These are phyloP conservation scores for Dipteronia sinensis DNA, from an alignment of 345 rosid genomes.

Conservation along the genomic window DNA sequence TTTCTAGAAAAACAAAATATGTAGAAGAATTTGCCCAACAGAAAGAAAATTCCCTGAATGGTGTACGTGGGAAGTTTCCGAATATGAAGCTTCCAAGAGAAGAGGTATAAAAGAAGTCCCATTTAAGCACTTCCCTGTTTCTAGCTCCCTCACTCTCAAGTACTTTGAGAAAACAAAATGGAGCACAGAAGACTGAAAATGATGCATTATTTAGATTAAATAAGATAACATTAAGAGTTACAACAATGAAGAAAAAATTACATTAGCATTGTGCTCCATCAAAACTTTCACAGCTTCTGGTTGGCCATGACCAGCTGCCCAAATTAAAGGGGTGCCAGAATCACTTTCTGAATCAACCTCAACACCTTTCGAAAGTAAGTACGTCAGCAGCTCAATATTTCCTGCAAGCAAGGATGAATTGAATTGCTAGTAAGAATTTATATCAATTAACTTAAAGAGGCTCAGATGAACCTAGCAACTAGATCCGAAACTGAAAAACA, in stretches of 20 bases:
- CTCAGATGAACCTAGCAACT: background rate
- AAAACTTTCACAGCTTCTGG: slow-evolving; percentile 72
- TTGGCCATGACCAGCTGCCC: slow-evolving; percentile 95
- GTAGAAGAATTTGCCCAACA: no score
- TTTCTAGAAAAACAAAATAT: no score
- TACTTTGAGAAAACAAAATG: background rate
- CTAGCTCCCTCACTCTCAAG: background rate
- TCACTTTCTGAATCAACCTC: slow-evolving; percentile 83
- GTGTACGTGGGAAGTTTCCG: background rate
- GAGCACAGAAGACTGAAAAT: background rate
- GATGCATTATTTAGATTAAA: background rate
- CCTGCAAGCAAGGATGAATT: slow-evolving; percentile 47
- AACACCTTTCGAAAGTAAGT: slow-evolving; percentile 65
- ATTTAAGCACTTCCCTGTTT: background rate
- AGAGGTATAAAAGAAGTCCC: background rate
- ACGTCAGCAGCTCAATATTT: slow-evolving; percentile 60
- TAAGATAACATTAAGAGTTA: background rate
- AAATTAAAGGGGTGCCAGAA: slow-evolving; percentile 82
- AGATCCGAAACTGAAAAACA: background rate
- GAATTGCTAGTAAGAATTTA: slow-evolving; percentile 9
- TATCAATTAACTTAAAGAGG: slow-evolving; percentile 1
- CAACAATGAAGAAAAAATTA: slow-evolving; percentile 26
- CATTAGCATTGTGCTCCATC: slow-evolving; percentile 76
- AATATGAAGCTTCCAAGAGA: background rate
- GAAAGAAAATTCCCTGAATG: no score